Percentiles rank a stretch among this genome's conserved stretches.
Conservation (phyloP, 495 filamentous ascomycete genomes). For the Penicillium cataractarum region DNA sequence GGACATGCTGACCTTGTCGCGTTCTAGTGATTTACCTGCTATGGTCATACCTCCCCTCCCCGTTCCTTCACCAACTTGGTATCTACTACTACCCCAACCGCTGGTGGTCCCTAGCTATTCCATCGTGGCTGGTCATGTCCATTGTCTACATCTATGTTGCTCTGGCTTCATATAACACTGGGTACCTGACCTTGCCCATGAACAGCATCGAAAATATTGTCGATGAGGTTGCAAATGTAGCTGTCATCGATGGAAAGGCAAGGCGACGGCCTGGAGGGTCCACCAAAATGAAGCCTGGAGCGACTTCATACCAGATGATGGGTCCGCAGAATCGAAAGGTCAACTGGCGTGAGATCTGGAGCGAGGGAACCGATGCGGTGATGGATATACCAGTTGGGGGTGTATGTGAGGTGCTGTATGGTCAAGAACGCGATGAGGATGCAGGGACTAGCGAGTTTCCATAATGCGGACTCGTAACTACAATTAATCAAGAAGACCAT, state of each 20-base stretch:
- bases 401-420: conserved; percentile 84
- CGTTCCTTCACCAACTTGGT: conserved; percentile 88
- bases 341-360: conserved; percentile 82
- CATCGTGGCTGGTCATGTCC: conserved; percentile 84
- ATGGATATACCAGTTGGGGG: conserved; percentile 97
- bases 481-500: not conserved
- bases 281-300: conserved; percentile 49
- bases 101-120: conserved; percentile 95
- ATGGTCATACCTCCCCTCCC: conserved; percentile 91
- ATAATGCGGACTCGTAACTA: conserved; percentile 14
- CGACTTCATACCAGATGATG: conserved; percentile 52
- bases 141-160: conserved; percentile 94
- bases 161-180: conserved; percentile 87
- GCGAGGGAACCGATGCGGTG: conserved; percentile 91
- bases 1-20: conserved; percentile 6
- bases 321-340: conserved; percentile 54
- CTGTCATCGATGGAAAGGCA: conserved; percentile 75
- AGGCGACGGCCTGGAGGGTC: conserved; percentile 53
- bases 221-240: conserved; percentile 85
- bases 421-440: conserved; percentile 47
- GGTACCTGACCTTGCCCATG: conserved; percentile 81
- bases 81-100: conserved; percentile 97
- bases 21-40: conserved; percentile 77
- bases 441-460: conserved; percentile 4
- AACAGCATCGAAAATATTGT: conserved; percentile 85